These are phyloP conservation scores for Hexamita inflata DNA, from an alignment of 208 protist genomes.

Conservation along the genomic window DNA sequence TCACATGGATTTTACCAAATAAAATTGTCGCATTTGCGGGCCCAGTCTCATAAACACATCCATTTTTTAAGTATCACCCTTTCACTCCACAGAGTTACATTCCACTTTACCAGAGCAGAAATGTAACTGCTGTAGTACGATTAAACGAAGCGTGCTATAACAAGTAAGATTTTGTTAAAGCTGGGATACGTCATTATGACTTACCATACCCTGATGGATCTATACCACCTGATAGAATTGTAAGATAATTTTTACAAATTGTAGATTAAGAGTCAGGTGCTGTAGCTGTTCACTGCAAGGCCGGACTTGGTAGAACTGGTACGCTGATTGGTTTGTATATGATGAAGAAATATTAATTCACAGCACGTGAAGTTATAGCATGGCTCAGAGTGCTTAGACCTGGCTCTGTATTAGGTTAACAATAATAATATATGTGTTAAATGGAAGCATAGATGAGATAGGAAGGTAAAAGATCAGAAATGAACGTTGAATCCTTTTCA, in stretches of 20 bases:
- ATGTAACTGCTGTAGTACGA: slow-evolving; percentile 68
- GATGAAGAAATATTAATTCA: slow-evolving; percentile 73
- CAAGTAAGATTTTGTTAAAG: slow-evolving; percentile 54
- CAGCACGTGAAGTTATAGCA: slow-evolving; percentile 67
- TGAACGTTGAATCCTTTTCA: neutral
- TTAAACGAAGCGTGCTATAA: slow-evolving; percentile 77
- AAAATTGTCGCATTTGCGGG: slow-evolving; percentile 71
- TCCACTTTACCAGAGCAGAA: slow-evolving; percentile 36
- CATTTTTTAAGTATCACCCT: neutral
- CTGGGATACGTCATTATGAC: slow-evolving; percentile 69
- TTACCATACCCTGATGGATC: slow-evolving; percentile 73
- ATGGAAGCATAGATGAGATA: slow-evolving; percentile 41
- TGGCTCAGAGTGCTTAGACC: slow-evolving; percentile 76
- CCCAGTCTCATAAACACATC: neutral
- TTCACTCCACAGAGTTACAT: slow-evolving; percentile 13
- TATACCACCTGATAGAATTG: slow-evolving; percentile 59
- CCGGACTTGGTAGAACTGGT: slow-evolving; percentile 79
- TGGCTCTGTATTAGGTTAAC: slow-evolving; percentile 77
- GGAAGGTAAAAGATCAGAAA: neutral
- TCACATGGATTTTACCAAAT: slow-evolving; percentile 75
- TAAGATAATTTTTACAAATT: slow-evolving; percentile 65
- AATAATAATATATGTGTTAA: slow-evolving; percentile 72
- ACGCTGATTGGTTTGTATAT: slow-evolving; percentile 68
- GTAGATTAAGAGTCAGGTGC: slow-evolving; percentile 52
- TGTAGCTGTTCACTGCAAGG: slow-evolving; percentile 79